Percentiles rank a stretch among this genome's conserved stretches.
These are phyloP conservation scores for Byssochlamys sp. DNA, from an alignment of 2,329 filamentous ascomycete genomes.

Conservation along the genomic window DNA sequence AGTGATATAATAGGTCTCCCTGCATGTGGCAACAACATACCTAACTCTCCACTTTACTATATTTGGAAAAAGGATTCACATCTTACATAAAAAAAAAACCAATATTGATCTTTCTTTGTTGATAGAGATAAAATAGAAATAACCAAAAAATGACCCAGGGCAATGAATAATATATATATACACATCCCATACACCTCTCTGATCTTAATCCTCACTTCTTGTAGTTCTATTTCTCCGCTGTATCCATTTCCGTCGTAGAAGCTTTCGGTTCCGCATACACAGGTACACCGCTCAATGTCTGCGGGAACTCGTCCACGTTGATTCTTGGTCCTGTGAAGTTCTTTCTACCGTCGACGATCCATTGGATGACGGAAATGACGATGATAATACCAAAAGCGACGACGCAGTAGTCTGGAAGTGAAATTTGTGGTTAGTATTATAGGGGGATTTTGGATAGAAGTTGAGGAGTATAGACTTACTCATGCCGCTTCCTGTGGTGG, in stretches of 20 bases:
- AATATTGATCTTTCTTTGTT: too few species aligned
- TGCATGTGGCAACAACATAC: too few species aligned
- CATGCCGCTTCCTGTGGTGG: constrained; percentile 59
- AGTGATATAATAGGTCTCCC: too few species aligned
- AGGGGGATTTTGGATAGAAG: not conserved
- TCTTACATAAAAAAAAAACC: too few species aligned
- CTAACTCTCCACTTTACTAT: too few species aligned
- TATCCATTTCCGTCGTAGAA: not conserved
- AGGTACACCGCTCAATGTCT: not conserved
- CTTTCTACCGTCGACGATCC: constrained; percentile 52
- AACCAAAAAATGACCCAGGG: too few species aligned
- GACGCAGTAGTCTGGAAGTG: constrained; percentile 31
- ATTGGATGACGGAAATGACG: constrained; percentile 48
- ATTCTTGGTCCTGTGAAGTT: constrained; percentile 48
- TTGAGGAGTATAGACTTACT: constrained; percentile 36
- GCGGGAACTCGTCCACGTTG: constrained; percentile 23
- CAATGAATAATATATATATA: not conserved
- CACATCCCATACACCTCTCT: not conserved
- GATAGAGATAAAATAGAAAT: too few species aligned
- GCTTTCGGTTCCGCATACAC: not conserved
- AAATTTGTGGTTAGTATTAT: not conserved
- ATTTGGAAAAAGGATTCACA: too few species aligned
- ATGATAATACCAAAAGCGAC: constrained; percentile 51
- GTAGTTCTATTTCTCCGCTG: not conserved
- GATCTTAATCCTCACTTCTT: not conserved